phyloP scores from a whole-genome alignment of 2,329 filamentous ascomycete genomes.

The Byssothecium circinans region DNA sequence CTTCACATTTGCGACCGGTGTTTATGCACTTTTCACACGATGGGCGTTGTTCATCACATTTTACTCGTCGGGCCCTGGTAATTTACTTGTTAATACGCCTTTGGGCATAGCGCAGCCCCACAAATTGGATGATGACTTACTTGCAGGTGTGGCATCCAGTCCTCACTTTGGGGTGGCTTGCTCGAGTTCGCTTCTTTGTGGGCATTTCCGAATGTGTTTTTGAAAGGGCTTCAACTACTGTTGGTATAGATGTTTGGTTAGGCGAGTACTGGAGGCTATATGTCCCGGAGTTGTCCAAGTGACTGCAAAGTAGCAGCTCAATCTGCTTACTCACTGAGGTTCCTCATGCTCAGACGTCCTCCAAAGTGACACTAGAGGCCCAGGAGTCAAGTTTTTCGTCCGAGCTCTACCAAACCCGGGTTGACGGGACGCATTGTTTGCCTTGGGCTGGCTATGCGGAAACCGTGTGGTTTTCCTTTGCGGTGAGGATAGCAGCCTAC shows the following conservation, averaged over 20 bases:
- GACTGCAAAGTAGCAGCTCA: background rate
- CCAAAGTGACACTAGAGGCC: too few species aligned
- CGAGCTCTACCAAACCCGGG: background rate
- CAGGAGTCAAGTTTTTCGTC: too few species aligned
- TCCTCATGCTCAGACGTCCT: background rate
- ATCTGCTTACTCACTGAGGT: slow-evolving; percentile 1
- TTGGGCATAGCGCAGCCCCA: background rate
- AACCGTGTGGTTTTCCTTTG: background rate
- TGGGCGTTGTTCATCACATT: slow-evolving; percentile 21
- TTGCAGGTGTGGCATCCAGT: slow-evolving; percentile 25
- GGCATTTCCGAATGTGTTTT: background rate
- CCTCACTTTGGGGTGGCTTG: slow-evolving; percentile 19
- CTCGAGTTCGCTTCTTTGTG: slow-evolving; percentile 15
- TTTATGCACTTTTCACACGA: slow-evolving; percentile 17
- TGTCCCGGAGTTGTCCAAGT: background rate
- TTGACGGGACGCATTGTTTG: background rate
- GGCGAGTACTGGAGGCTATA: background rate
- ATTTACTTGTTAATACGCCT: slow-evolving; percentile 1
- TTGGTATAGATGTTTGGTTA: background rate
- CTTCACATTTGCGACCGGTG: slow-evolving; percentile 20
- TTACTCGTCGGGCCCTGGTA: slow-evolving; percentile 17
- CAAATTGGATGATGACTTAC: slow-evolving; percentile 6
- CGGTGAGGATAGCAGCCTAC: background rate
- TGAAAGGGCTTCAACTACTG: background rate
- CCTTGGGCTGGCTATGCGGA: background rate